Percentiles rank a stretch among this genome's conserved stretches.
Conservation (phyloP, 805 yeast species). For the Pichia deserticola region DNA sequence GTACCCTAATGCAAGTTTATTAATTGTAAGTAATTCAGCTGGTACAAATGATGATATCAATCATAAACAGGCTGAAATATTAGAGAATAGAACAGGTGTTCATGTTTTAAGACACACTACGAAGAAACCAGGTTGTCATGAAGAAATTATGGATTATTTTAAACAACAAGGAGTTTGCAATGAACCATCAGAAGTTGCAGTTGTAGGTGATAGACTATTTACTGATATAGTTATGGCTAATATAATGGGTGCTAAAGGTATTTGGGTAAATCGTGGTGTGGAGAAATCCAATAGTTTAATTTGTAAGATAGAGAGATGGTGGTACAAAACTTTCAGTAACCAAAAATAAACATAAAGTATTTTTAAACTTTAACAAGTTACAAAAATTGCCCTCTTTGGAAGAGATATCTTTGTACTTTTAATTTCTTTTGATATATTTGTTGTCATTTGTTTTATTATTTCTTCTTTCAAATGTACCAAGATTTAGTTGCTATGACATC, state of each 20-base stretch:
- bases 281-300: constrained; percentile 41
- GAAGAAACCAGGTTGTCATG: constrained; percentile 76
- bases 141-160: constrained; percentile 60
- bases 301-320: constrained; percentile 44
- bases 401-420: too few relatives aligned
- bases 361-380: too few relatives aligned
- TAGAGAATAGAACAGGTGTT: constrained; percentile 63
- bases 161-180: constrained; percentile 36
- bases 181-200: constrained; percentile 59
- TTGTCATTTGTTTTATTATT: too few relatives aligned
- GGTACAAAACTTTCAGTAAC: constrained; percentile 14
- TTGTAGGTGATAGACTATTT: constrained; percentile 85
- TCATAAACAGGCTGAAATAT: constrained; percentile 48
- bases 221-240: constrained; percentile 95
- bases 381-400: too few relatives aligned
- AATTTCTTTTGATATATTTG: too few relatives aligned
- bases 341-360: background rate
- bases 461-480: too few relatives aligned
- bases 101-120: constrained; percentile 62
- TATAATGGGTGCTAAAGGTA: constrained; percentile 77
- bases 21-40: constrained; percentile 88
- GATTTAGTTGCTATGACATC: constrained; percentile 11
- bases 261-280: constrained; percentile 83
- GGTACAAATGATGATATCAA: constrained; percentile 73
- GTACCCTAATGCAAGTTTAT: constrained; percentile 56